Base-by-base conservation (phyloP, 1,284 basidiomycete genomes). In the Mycosarcoma mackinlayi region DNA sequence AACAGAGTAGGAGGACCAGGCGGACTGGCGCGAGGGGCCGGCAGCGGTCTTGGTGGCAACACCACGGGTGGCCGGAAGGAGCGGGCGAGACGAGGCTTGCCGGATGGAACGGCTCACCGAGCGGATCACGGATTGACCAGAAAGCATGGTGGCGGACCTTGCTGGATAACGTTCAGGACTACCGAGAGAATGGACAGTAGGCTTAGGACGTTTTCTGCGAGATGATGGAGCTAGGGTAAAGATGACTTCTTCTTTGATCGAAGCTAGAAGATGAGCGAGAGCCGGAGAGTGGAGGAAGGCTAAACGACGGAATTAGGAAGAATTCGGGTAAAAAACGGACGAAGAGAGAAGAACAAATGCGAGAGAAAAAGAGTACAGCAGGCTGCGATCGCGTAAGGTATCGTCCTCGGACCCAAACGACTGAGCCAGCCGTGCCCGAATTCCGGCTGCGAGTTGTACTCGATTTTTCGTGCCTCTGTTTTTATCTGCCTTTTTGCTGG, bases 1-100 rank as follows among this genome's bases (percentile, higher is more conserved):
- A 21, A 50, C 33, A 1, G 53, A 40, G 35, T 50, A 57, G 16
- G 62, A 62, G 0, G 57, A 48, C 39, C 31, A 42, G 6, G 53
- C 52, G 40, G 61, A 53, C 16, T 37, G 49, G 11, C 47, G 38
- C 19, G 67, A 64, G 11, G 52, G 57, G 18, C 51, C 57, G 9
- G 63, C 52, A 14, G 50, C 47, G 8, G 50, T 16, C 46, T 56
- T 44, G 45, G 67, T 61, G 54, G 67, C 61, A 46, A 64, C 54
- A 24, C 53, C 49, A 34, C 67, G 56, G 14, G 54, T 28, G 25
- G 48, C 37, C 6, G 49, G 47, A 31, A 33, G 41, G 13, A 60
- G 19, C 18, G 25, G 30, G 28, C 57, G 60, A n/a, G n/a, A n/a
- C n/a, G 65, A 54, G 31, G 51, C 51, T n/a, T 51, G 51, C 41